A percentile compares a stretch with the other conserved stretches of the same genome.
phyloP scores from a whole-genome alignment of 2,329 filamentous ascomycete genomes.

The Xylariales sp. region DNA sequence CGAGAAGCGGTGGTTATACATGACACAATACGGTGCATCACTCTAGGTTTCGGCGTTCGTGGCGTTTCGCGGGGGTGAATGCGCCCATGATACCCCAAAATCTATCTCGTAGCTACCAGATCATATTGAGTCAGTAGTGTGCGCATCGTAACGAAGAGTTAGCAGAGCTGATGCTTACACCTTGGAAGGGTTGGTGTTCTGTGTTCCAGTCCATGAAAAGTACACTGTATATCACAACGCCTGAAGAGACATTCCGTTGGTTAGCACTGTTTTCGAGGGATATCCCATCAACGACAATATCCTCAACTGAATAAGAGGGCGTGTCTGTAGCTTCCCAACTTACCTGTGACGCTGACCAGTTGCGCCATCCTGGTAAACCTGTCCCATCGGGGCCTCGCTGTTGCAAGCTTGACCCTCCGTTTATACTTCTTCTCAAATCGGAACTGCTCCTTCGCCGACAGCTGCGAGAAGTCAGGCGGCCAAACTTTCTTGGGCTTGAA shows the following conservation, averaged over 20 bases:
- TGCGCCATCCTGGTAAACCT: conserved; percentile 56
- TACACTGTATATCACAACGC: conserved; percentile 50
- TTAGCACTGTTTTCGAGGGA: no score
- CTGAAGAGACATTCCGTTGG: conserved; percentile 23
- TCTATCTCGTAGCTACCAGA: conserved; percentile 29
- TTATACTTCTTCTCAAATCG: conserved; percentile 76
- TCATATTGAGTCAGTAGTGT: background rate
- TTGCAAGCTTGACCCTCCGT: conserved; percentile 50
- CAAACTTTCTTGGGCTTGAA: conserved; percentile 68
- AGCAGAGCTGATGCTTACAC: conserved; percentile 29
- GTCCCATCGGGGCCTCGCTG: conserved; percentile 24
- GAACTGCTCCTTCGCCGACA: conserved; percentile 70
- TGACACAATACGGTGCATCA: conserved; percentile 9
- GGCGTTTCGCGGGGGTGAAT: conserved; percentile 19
- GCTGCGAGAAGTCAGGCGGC: conserved; percentile 71
- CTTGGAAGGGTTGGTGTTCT: conserved; percentile 44
- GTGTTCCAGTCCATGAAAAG: conserved; percentile 58
- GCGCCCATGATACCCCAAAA: conserved; percentile 32
- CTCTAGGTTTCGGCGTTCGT: conserved; percentile 16
- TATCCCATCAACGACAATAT: no score
- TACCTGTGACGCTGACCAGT: conserved; percentile 53
- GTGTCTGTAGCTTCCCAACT: conserved; percentile 29
- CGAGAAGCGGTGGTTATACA: conserved; percentile 8
- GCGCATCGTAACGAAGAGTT: background rate
- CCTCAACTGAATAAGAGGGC: no score